Evolutionary conservation across 768 basidiomycete species (phyloP).

Genomic region (Kwoniella dejecticola): DNA sequence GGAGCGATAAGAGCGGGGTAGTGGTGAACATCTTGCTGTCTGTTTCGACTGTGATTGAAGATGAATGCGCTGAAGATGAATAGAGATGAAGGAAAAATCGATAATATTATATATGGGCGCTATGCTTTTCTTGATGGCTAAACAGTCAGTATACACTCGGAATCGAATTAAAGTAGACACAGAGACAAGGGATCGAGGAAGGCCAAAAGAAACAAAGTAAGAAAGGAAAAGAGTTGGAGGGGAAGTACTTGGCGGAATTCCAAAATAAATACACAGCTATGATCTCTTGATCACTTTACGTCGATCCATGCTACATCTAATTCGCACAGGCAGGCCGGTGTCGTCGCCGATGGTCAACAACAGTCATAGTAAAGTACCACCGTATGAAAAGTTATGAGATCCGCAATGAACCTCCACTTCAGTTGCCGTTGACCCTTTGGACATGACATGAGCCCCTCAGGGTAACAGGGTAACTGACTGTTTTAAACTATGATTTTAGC

Average conservation of each 20-base stretch:
- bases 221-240: background rate
- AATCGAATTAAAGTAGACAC: too few relatives aligned
- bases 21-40: constrained; percentile 10
- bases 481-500: background rate
- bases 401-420: constrained; percentile 1
- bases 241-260: background rate
- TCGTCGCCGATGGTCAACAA: too few relatives aligned
- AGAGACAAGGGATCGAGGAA: background rate
- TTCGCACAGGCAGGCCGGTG: too few relatives aligned
- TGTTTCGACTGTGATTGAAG: too few relatives aligned
- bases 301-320: too few relatives aligned
- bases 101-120: too few relatives aligned
- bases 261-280: background rate
- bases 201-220: background rate
- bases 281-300: too few relatives aligned
- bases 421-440: background rate
- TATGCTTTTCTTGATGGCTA: background rate
- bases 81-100: too few relatives aligned
- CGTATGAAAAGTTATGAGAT: background rate
- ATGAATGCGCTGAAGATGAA: background rate
- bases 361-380: background rate
- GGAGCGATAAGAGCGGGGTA: constrained; percentile 17
- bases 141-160: too few relatives aligned
- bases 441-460: constrained; percentile 10
- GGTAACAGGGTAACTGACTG: background rate